phyloP scores from a whole-genome alignment of 108 stramenopile genomes.

The Cyclotella atomus region DNA sequence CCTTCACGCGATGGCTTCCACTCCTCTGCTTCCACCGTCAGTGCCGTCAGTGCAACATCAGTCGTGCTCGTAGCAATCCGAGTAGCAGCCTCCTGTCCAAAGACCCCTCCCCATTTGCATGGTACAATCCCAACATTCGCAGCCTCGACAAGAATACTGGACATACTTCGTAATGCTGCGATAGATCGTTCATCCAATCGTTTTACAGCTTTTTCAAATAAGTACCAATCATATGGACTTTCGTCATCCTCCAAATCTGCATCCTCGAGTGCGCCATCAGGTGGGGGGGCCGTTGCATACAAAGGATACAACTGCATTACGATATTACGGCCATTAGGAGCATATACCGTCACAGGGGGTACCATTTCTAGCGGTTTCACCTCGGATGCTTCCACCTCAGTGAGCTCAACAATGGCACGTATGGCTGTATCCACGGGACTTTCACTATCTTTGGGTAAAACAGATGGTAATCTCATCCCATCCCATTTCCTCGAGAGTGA shows the following conservation, averaged over 20 bases:
- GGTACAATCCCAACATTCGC: slow-evolving; percentile 52
- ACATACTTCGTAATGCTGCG: slow-evolving; percentile 39
- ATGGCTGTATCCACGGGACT: slow-evolving; percentile 39
- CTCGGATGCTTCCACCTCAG: slow-evolving; percentile 58
- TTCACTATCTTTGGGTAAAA: slow-evolving; percentile 31
- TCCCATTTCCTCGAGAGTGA: slow-evolving; percentile 47
- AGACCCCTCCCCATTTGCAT: slow-evolving; percentile 59
- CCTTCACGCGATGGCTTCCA: slow-evolving; percentile 42
- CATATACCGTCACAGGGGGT: slow-evolving; percentile 54
- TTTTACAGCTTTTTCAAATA: slow-evolving; percentile 35
- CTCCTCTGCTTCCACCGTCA: slow-evolving; percentile 29
- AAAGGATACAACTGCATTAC: slow-evolving; percentile 46
- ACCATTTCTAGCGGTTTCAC: slow-evolving; percentile 27
- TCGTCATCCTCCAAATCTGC: slow-evolving; percentile 69
- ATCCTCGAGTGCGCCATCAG: slow-evolving; percentile 58
- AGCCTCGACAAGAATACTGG: slow-evolving; percentile 31
- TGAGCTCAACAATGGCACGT: slow-evolving; percentile 40
- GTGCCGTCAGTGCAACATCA: no score
- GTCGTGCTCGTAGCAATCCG: no score
- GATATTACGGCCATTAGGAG: slow-evolving; percentile 42
- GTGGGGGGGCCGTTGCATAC: slow-evolving; percentile 58
- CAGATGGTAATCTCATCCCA: slow-evolving; percentile 61
- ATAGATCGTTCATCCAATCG: slow-evolving; percentile 41
- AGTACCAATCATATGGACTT: slow-evolving; percentile 66
- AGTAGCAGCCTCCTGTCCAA: slow-evolving; percentile 53